These are phyloP conservation scores for Euphrasia confusa DNA, from an alignment of 257 asterid genomes.

Conservation along the genomic window DNA sequence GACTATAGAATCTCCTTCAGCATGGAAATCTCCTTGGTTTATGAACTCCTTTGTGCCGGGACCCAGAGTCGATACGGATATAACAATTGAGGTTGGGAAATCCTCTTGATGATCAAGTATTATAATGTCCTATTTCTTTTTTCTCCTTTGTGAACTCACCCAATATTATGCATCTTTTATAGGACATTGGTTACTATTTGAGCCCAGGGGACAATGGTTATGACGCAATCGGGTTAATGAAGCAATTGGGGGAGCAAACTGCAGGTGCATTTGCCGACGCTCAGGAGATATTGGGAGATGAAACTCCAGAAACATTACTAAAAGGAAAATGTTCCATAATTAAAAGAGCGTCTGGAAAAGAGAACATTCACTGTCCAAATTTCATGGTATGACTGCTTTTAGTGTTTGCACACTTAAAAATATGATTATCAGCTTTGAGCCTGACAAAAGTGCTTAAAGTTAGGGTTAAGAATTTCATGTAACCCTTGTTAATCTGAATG, in stretches of 20 bases:
- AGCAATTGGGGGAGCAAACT: slow-evolving; percentile 81
- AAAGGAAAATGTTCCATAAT: slow-evolving; percentile 34
- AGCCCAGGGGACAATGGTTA: slow-evolving; percentile 75
- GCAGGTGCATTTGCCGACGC: slow-evolving; percentile 89
- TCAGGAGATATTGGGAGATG: slow-evolving; percentile 78
- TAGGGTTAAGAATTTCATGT: not conserved
- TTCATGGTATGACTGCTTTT: slow-evolving; percentile 38
- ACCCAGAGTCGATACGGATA: slow-evolving; percentile 66
- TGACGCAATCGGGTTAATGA: slow-evolving; percentile 87
- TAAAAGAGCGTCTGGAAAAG: slow-evolving; percentile 33
- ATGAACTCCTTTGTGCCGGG: slow-evolving; percentile 61
- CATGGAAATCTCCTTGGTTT: slow-evolving; percentile 98
- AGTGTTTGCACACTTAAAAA: not conserved
- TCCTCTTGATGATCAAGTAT: slow-evolving; percentile 21
- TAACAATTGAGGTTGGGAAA: slow-evolving; percentile 51
- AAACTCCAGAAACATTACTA: slow-evolving; percentile 72
- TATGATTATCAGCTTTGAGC: not conserved
- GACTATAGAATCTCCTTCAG: slow-evolving; percentile 82
- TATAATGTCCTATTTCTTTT: not conserved
- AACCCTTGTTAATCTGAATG: slow-evolving; percentile 11
- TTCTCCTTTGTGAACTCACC: not conserved
- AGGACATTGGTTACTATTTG: slow-evolving; percentile 69
- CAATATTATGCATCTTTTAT: slow-evolving; percentile 15
- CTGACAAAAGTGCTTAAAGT: not conserved
- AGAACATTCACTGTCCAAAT: slow-evolving; percentile 26